Conservation (phyloP, 202 grass and related monocot genomes). For the Carex arenaria region DNA sequence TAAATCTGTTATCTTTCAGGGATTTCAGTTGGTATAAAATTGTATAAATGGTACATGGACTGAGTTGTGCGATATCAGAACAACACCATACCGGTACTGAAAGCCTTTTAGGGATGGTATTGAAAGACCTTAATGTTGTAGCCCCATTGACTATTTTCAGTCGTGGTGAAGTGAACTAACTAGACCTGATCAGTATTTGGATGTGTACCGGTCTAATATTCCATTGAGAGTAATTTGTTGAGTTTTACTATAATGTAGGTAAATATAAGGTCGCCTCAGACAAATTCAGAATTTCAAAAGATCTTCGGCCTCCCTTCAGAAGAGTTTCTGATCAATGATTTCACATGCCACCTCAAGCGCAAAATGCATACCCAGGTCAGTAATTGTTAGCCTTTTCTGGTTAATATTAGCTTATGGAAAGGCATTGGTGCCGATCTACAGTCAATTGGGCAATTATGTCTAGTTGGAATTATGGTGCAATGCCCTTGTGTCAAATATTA, state of each 20-base stretch:
- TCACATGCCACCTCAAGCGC: conserved; percentile 96
- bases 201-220: neutral
- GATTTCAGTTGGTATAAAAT: neutral
- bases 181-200: neutral
- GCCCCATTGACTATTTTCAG: neutral
- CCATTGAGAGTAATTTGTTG: conserved; percentile 6
- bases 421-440: neutral
- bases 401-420: conserved; percentile 1
- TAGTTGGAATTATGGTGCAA: neutral
- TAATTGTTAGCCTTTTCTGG: neutral
- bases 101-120: neutral
- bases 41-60: neutral
- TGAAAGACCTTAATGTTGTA: neutral
- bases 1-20: neutral
- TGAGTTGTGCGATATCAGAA: neutral
- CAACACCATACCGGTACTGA: neutral
- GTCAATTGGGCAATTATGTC: neutral
- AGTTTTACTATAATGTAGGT: conserved; percentile 51
- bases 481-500: neutral
- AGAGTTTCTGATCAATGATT: conserved; percentile 99
- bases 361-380: conserved; percentile 86
- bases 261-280: conserved; percentile 82
- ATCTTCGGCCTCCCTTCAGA: conserved; percentile 78
- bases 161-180: neutral
- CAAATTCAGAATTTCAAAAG: conserved; percentile 87